phyloP scores from a whole-genome alignment of 257 asterid genomes.

The Fraxinus excelsior region DNA sequence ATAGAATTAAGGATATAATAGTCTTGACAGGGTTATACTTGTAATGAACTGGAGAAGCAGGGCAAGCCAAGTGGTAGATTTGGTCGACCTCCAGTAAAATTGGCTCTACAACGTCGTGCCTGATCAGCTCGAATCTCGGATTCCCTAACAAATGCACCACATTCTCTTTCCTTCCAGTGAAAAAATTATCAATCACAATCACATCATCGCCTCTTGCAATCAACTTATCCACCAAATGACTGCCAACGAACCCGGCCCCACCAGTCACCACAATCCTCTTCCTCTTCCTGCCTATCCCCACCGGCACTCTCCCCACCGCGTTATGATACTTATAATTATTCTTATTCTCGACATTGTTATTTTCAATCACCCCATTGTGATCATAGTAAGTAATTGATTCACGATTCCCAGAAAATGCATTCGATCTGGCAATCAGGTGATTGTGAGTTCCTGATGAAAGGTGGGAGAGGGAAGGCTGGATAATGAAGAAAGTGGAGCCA shows the following conservation, averaged over 20 bases:
- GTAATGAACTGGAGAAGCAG: slow-evolving; percentile 75
- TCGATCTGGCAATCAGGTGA: slow-evolving; percentile 1
- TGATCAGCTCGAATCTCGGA: slow-evolving; percentile 68
- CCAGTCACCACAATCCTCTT: slow-evolving; percentile 73
- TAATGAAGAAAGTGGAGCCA: slow-evolving; percentile 68
- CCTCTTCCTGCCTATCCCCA: slow-evolving; percentile 58
- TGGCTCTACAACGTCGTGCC: slow-evolving; percentile 79
- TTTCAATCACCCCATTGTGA: slow-evolving; percentile 7
- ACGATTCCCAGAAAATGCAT: slow-evolving; percentile 4
- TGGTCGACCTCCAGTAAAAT: slow-evolving; percentile 80
- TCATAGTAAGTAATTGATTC: slow-evolving; percentile 25
- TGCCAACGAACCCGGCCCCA: slow-evolving; percentile 80
- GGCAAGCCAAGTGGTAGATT: slow-evolving; percentile 81
- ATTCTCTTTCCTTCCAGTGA: slow-evolving; percentile 77
- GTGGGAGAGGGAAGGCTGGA: slow-evolving; percentile 49
- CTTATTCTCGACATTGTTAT: background rate
- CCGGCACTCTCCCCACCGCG: slow-evolving; percentile 68
- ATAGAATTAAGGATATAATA: slow-evolving; percentile 62
- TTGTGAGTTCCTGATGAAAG: slow-evolving; percentile 7
- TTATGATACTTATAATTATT: slow-evolving; percentile 28
- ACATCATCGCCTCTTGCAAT: slow-evolving; percentile 77
- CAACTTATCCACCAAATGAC: slow-evolving; percentile 78
- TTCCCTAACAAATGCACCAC: slow-evolving; percentile 73
- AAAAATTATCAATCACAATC: slow-evolving; percentile 71
- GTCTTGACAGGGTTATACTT: slow-evolving; percentile 79